A percentile compares a stretch with the other conserved stretches of the same genome.
Evolutionary conservation across 1,284 basidiomycete species (phyloP).

Genomic region (Ustilago bromivora): DNA sequence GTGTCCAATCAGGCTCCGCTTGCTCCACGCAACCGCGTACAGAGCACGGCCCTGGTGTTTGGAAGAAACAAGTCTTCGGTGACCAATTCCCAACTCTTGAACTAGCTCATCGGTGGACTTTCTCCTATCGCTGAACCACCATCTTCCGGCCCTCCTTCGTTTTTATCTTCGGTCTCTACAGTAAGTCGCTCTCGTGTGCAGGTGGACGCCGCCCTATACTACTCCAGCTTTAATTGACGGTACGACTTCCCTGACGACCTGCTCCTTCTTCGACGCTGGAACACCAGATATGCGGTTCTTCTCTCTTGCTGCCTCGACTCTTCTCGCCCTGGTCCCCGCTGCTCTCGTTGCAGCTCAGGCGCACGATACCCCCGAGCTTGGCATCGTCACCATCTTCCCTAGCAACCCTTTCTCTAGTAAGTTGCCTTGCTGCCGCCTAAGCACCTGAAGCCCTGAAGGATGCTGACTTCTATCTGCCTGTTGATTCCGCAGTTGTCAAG

Average conservation of each 20-base stretch:
- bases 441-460: not conserved
- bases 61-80: not conserved
- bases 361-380: constrained; percentile 63
- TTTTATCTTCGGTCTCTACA: constrained; percentile 8
- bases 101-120: not conserved
- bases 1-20: constrained; percentile 27
- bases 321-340: constrained; percentile 35
- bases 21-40: constrained; percentile 7
- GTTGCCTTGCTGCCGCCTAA: constrained; percentile 11
- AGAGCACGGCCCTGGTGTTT: not conserved
- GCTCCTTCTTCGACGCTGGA: not conserved
- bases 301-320: constrained; percentile 35
- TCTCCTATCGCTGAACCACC: not conserved
- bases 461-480: constrained; percentile 7
- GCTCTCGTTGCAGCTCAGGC: constrained; percentile 51
- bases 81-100: constrained; percentile 8
- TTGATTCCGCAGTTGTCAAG: constrained; percentile 51
- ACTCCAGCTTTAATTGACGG: not conserved
- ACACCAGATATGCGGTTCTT: constrained; percentile 41
- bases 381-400: constrained; percentile 65
- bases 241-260: not conserved
- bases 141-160: constrained; percentile 1
- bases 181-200: not conserved
- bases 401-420: constrained; percentile 63
- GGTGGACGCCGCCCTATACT: too few species aligned